A percentile compares a stretch with the other conserved stretches of the same genome.
Conservation (phyloP, 169 alveolate genomes). For the Eimeria zaria region DNA sequence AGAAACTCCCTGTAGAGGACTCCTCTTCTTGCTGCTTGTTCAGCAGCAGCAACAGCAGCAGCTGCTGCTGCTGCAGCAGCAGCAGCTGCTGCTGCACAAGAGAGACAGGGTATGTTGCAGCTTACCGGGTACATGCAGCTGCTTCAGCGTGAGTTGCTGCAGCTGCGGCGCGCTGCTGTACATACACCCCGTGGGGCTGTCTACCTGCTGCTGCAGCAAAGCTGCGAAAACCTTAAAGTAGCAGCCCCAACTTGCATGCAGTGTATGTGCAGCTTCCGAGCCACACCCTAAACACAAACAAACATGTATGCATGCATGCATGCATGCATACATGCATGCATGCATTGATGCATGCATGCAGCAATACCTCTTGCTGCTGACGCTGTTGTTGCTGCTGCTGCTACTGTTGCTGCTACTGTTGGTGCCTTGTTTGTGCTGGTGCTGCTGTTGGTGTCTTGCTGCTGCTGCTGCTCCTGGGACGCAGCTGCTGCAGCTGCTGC, state of each 20-base stretch:
- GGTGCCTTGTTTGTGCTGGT: background rate
- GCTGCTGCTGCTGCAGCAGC: background rate
- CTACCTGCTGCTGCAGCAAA: background rate
- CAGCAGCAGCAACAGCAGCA: background rate
- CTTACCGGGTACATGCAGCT: background rate
- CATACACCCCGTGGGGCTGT: background rate
- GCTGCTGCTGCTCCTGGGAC: background rate
- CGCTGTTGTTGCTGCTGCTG: slow-evolving; percentile 17
- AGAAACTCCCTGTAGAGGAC: too few relatives aligned
- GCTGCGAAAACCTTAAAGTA: background rate
- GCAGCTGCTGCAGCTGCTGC: background rate
- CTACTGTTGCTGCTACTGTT: background rate
- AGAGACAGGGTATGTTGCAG: too few relatives aligned
- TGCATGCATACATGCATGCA: background rate
- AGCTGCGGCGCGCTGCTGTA: slow-evolving; percentile 26
- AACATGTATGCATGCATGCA: background rate
- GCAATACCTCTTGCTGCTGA: background rate
- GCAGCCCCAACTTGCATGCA: slow-evolving; percentile 28
- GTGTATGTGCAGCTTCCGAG: slow-evolving; percentile 17
- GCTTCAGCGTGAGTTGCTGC: background rate
- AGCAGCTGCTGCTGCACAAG: background rate
- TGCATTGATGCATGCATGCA: too few relatives aligned
- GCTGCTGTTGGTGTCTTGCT: background rate
- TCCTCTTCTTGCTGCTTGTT: background rate
- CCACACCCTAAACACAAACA: background rate